phyloP scores from a whole-genome alignment of 108 stramenopile species.

The Mediolabrus comicus region DNA sequence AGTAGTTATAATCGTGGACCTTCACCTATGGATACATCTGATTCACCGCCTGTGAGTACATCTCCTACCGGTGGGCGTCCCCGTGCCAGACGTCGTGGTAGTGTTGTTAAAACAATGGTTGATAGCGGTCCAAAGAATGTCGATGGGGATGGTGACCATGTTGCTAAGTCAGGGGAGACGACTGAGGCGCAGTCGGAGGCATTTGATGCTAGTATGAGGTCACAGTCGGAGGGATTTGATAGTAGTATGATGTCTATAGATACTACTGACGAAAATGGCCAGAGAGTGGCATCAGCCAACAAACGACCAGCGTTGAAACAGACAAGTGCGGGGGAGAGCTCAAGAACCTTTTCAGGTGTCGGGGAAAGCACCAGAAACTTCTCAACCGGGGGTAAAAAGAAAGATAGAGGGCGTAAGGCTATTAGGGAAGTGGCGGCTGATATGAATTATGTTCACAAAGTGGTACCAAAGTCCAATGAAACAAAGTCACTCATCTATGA shows the following conservation, averaged over 20 bases:
- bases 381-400: constrained; percentile 12
- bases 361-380: not conserved
- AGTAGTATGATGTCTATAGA: not conserved
- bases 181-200: not conserved
- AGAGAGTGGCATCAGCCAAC: not conserved
- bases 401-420: constrained; percentile 33
- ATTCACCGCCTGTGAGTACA: not conserved
- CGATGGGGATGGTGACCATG: constrained; percentile 17
- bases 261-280: not conserved
- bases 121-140: constrained; percentile 17
- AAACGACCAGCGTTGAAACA: not conserved
- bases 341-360: too few relatives aligned
- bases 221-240: not conserved
- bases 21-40: not conserved
- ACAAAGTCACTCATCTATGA: constrained; percentile 58
- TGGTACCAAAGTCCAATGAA: constrained; percentile 54
- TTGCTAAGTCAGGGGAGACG: not conserved
- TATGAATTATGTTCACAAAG: constrained; percentile 25
- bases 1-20: not conserved
- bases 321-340: too few relatives aligned
- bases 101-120: constrained; percentile 22
- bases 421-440: constrained; percentile 16
- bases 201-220: not conserved
- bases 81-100: constrained; percentile 24
- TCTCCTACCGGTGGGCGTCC: not conserved